Evolutionary conservation across 2,329 filamentous ascomycete species (phyloP), one percentile per base, ranked within the genome.

Genomic region (Cytospora paraplurivora): DNA sequence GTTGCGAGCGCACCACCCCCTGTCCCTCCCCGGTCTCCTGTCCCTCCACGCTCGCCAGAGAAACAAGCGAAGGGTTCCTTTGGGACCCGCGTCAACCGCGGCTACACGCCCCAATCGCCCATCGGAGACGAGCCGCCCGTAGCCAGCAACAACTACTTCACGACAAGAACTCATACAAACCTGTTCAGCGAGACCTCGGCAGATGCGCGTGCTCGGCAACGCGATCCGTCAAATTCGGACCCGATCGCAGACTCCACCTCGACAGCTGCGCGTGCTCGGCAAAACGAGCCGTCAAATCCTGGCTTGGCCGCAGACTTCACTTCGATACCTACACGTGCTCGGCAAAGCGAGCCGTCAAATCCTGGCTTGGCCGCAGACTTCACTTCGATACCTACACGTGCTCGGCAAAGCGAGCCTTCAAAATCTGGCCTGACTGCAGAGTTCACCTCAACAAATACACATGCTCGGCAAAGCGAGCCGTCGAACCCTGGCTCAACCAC

Each of bases 21-120:
- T 6, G 76, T 76, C 7, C 79, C 82, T 10, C 77, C 80, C 50
- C 83, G 83, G 2, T 80, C 83, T 10, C 81, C 80, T 12, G 76
- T 76, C 7, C 79, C 82, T 10, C 77, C 80, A 50, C 83, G 83
- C 2, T 80, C 83, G 10, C 81, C 80, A 11, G 79, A 77, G 64
- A 79, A 84, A 66, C 82, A 83, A 59, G 79, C 81, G 10, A 78
- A 86, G 54, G 83, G 83, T 17, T 77, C 84, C 0, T 87, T 87
- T 70, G 84, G 84, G 13, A 15, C 73, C 72, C 7, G 65, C 67
- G 27, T 79, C 79, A 66, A 81, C 37, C 63, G 78, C 67, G 83
- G 82, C 15, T 85, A 81, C 64, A 76, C 79, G 52, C 82, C 83
- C 53, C 76, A 75, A 41, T 82, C 83, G 12, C 77, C 81, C 1